phyloP scores from a whole-genome alignment of 371 early-diverging fungal genomes.

The Lichtheimia ornata region DNA sequence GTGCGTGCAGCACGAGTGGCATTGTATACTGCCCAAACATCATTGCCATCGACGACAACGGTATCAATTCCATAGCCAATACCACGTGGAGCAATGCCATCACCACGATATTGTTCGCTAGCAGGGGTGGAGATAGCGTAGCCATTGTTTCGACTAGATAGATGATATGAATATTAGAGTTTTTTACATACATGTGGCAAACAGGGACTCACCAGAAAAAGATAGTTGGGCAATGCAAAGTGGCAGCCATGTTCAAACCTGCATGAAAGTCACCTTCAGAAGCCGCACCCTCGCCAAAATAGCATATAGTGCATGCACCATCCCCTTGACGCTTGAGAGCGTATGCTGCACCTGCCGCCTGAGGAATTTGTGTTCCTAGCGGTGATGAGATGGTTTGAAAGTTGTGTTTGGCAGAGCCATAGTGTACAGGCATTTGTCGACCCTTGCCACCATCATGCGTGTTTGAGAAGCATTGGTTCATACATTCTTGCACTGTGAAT shows the following conservation, averaged over 20 bases:
- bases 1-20: constrained; percentile 85
- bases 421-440: constrained; percentile 98
- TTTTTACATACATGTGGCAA: neutral
- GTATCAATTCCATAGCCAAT: constrained; percentile 98
- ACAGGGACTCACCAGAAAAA: constrained; percentile 81
- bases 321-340: constrained; percentile 83
- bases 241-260: constrained; percentile 96
- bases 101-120: constrained; percentile 94
- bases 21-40: constrained; percentile 95
- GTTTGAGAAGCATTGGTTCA: constrained; percentile 96
- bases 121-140: constrained; percentile 97
- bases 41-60: constrained; percentile 97
- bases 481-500: constrained; percentile 88
- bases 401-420: constrained; percentile 81
- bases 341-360: constrained; percentile 98
- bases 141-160: constrained; percentile 91
- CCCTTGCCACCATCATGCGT: constrained; percentile 90
- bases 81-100: constrained; percentile 93
- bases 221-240: constrained; percentile 86
- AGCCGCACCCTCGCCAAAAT: constrained; percentile 98
- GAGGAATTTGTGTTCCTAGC: constrained; percentile 96
- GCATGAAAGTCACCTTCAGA: constrained; percentile 98
- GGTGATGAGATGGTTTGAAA: constrained; percentile 98
- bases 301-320: constrained; percentile 84
- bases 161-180: neutral